phyloP scores from a whole-genome alignment of 495 filamentous ascomycete species.

The Penicillium paxilli region DNA sequence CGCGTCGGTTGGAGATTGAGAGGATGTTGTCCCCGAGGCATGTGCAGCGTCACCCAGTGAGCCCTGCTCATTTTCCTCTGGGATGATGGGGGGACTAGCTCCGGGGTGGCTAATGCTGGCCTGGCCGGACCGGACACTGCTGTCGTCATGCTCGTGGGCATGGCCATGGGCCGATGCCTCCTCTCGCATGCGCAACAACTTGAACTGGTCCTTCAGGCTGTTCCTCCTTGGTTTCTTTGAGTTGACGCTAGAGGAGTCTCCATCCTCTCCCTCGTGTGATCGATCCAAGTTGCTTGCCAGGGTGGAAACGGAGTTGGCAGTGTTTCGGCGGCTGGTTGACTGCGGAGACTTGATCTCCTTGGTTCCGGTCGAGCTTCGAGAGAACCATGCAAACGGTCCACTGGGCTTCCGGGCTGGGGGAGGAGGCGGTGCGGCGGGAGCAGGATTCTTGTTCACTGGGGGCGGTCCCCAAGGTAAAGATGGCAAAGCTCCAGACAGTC shows the following conservation, averaged over 20 bases:
- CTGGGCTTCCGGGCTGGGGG: conserved; percentile 65
- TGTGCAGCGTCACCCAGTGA: conserved; percentile 19
- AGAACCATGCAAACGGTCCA: conserved; percentile 83
- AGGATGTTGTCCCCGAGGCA: conserved; percentile 48
- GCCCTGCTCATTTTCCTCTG: conserved; percentile 54
- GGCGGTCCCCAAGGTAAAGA: conserved; percentile 52
- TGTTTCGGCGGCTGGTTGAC: conserved; percentile 60
- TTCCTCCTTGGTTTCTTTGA: conserved; percentile 56
- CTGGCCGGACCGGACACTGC: conserved; percentile 35
- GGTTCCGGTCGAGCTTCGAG: conserved; percentile 63
- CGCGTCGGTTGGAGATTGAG: conserved; percentile 57
- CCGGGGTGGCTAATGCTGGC: conserved; percentile 53
- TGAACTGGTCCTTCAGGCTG: conserved; percentile 84
- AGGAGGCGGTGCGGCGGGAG: conserved; percentile 41
- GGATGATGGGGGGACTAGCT: conserved; percentile 53
- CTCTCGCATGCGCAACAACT: conserved; percentile 75
- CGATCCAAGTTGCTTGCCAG: conserved; percentile 72
- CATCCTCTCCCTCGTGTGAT: conserved; percentile 65
- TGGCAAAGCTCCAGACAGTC: conserved; percentile 50
- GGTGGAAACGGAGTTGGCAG: conserved; percentile 72
- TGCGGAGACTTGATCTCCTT: conserved; percentile 61
- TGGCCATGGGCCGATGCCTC: conserved; percentile 52
- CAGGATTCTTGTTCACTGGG: conserved; percentile 38
- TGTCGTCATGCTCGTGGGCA: conserved; percentile 43
- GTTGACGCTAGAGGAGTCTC: conserved; percentile 40